phyloP scores from a whole-genome alignment of 1,139 yeast genomes.

The Sugiyamaella xylanicola region DNA sequence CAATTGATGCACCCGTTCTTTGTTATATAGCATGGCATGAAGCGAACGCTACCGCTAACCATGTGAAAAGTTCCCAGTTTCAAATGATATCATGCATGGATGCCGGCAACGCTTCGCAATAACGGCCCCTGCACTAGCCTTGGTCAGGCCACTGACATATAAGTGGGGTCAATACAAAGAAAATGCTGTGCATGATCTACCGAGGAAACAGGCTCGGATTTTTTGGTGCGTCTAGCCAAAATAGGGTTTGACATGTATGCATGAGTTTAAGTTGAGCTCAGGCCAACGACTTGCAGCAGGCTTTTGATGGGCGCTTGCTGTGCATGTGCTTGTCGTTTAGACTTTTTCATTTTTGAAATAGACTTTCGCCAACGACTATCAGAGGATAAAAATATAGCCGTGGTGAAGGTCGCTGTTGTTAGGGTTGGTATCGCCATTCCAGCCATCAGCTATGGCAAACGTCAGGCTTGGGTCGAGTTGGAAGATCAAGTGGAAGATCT shows the following conservation, averaged over 20 bases:
- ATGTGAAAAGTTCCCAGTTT: neutral
- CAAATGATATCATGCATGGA: neutral
- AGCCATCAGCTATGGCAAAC: neutral
- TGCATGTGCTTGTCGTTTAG: neutral
- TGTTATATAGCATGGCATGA: neutral
- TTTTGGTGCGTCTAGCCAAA: neutral
- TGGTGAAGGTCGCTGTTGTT: neutral
- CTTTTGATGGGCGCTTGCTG: neutral
- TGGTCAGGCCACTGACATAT: neutral
- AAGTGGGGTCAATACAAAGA: neutral
- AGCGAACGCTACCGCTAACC: neutral
- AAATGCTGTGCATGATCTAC: neutral
- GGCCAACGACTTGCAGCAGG: neutral
- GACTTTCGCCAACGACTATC: neutral
- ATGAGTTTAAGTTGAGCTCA: neutral
- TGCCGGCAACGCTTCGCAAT: neutral
- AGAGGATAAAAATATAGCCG: neutral
- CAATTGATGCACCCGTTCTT: neutral
- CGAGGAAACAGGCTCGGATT: neutral
- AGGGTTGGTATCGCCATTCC: neutral
- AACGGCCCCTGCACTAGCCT: neutral
- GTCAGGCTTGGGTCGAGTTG: neutral
- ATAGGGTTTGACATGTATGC: conserved; percentile 1
- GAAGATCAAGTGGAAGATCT: no score
- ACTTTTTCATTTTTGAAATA: no score